These are phyloP conservation scores for Achaetomium macrosporum DNA, from an alignment of 2,329 filamentous ascomycete species.

Conservation along the genomic window DNA sequence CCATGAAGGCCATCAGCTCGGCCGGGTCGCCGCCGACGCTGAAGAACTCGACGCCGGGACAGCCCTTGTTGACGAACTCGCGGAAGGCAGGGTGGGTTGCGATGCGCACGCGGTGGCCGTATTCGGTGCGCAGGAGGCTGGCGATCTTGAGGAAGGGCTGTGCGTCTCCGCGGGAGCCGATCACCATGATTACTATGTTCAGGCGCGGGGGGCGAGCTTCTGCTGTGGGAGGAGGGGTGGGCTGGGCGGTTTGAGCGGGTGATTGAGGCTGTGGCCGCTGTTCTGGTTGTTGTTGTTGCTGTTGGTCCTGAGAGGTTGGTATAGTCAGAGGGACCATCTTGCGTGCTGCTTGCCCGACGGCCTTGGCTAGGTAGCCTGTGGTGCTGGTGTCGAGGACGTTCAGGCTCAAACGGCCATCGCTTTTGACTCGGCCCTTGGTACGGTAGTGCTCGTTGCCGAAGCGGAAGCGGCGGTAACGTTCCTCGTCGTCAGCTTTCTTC, in stretches of 20 bases:
- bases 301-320: background rate
- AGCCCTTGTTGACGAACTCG: conserved; percentile 67
- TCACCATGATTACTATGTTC: conserved; percentile 80
- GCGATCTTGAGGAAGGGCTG: conserved; percentile 75
- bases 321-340: conserved; percentile 43
- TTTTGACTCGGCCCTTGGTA: conserved; percentile 59
- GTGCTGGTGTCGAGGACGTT: conserved; percentile 66
- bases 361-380: conserved; percentile 67
- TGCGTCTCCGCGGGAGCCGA: conserved; percentile 72
- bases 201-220: conserved; percentile 32
- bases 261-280: background rate
- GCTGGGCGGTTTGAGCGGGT: too few relatives aligned
- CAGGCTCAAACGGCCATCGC: conserved; percentile 55
- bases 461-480: conserved; percentile 48
- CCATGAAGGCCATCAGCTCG: conserved; percentile 84
- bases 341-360: conserved; percentile 58
- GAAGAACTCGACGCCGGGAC: conserved; percentile 62
- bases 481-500: conserved; percentile 17
- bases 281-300: background rate
- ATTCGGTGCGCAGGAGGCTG: conserved; percentile 62
- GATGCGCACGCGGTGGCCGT: conserved; percentile 69
- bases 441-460: conserved; percentile 60
- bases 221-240: background rate
- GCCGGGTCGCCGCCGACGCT: conserved; percentile 72
- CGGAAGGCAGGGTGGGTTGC: conserved; percentile 74